Base-by-base conservation (phyloP, 1,284 basidiomycete species). In the Fomes fomentarius region DNA sequence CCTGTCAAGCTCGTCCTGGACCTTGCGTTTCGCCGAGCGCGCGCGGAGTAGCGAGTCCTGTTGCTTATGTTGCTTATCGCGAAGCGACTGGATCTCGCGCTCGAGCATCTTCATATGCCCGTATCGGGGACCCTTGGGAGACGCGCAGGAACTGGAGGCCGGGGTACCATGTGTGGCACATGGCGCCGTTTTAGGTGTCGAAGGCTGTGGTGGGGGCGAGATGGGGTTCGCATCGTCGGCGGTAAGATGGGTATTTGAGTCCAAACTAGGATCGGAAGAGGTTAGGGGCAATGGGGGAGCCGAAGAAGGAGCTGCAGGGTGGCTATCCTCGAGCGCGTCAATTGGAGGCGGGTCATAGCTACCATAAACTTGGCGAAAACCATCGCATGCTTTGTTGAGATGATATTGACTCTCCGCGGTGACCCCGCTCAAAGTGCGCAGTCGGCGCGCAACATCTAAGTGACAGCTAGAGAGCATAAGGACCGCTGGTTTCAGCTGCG, bases 381-480 rank as follows among this genome's bases (percentile, higher is more conserved):
- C 81, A 47, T 66, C 69, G 48, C 74, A 69, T 11, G 80, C 73
- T 45, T 74, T 73, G 24, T 65, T 63, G 47, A 73, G 66, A 58
- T 83, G 77, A 39, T 66, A 64, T 3, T 64, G 45, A 25, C 66
- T 66, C 12, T 66, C 63, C 39, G 57, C 62, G 0, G 64, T 62
- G 15, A 69, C 54, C 49, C 58, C 61, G 11, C 50, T 47, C 9
- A 46, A 37, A 1, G 35, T 28, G n/a, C 63, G 65, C 6, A 64
- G 39, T 4, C 54, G 61, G 26, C 58, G 64, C 8, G 63, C 76
- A 30, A 83, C 63, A 58, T 83, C 82, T 2, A 70, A 70, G 59
- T 84, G 78, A 58, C 82, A 84, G 51, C 77, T 76, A 3, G 82
- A 76, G 12, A 83, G 71, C 64, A 84, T 72, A 8, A 84, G 71